Evolutionary conservation across 2,329 filamentous ascomycete species (phyloP).

Genomic region (Chrysosporium queenslandicum): DNA sequence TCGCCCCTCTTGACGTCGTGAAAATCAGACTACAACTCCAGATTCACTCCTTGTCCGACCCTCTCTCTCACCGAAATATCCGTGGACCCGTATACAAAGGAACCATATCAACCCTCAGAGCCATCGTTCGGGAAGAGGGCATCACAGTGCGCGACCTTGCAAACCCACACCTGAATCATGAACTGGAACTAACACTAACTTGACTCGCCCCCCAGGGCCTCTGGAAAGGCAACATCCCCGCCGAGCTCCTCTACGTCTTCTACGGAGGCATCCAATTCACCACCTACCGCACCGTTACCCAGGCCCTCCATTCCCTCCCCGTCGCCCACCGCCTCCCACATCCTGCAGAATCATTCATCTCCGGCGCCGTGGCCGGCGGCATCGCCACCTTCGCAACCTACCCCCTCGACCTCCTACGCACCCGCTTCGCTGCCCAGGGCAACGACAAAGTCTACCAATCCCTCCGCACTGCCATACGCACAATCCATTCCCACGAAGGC

Average conservation of each 20-base stretch:
- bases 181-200: neutral
- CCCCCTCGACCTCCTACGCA: constrained; percentile 83
- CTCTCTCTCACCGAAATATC: constrained; percentile 47
- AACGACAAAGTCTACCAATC: constrained; percentile 66
- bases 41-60: constrained; percentile 70
- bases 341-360: constrained; percentile 66
- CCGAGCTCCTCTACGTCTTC: constrained; percentile 84
- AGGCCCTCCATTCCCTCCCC: constrained; percentile 51
- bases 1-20: constrained; percentile 91
- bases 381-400: constrained; percentile 77
- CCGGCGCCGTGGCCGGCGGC: constrained; percentile 73
- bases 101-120: constrained; percentile 61
- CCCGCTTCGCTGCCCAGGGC: constrained; percentile 93
- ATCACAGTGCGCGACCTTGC: constrained; percentile 47
- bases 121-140: constrained; percentile 73
- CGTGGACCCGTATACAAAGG: constrained; percentile 53
- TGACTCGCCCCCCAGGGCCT: constrained; percentile 44
- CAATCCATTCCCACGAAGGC: constrained; percentile 70
- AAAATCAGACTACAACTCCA: constrained; percentile 97
- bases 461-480: constrained; percentile 55
- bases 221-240: constrained; percentile 97
- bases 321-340: constrained; percentile 47
- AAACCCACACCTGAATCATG: neutral
- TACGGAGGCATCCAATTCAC: constrained; percentile 88
- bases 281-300: constrained; percentile 65